Evolutionary conservation across 2,329 filamentous ascomycete species (phyloP), one percentile per base, ranked within the genome.

Genomic region (Neopestalotiopsis sp.): DNA sequence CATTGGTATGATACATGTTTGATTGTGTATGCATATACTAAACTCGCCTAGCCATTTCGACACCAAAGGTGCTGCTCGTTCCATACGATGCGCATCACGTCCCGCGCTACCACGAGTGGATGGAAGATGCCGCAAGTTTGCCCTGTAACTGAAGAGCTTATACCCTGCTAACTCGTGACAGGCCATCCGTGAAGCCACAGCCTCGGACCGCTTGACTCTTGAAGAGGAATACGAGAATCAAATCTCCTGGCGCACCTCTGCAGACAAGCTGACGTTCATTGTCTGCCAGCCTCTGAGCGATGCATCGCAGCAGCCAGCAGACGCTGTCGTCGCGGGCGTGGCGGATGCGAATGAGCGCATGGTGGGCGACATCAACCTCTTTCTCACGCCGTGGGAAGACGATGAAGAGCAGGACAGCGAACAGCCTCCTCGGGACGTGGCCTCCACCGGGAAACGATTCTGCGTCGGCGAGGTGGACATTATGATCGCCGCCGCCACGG

Each of bases 241-340:
- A 80, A 82, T 83, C n/a, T 94, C 90, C 72, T 98, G 95, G 95
- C 90, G 94, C 49, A 83, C 83, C 24, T 93, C 96, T 57, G 80
- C 83, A 32, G 95, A 98, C 81, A 98, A 98, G 82, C 80, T 98
- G 70, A 98, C 95, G 0, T 98, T 98, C 74, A 97, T 98, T 78
- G 81, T 93, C 67, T 97, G 94, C 77, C 82, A 85, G 10, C 87
- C 89, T 0, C 70, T 78, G 1, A 14, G n/a, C 30, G 28, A n/a
- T 20, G 20, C 28, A 34, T 17, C 63, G 38, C 34, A 38, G 5
- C 64, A 12, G 24, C 38, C 69, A 4, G 65, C 4, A 7, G 65
- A 20, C 20, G 63, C 34, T 1, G 74, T 84, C 63, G 42, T 72
- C 17, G 82, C 85, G 0, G 81, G 82, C 12, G 78, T 79, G 1